These are phyloP conservation scores for Nothomitra cinnamomea DNA, from an alignment of 2,329 filamentous ascomycete species.

Conservation along the genomic window DNA sequence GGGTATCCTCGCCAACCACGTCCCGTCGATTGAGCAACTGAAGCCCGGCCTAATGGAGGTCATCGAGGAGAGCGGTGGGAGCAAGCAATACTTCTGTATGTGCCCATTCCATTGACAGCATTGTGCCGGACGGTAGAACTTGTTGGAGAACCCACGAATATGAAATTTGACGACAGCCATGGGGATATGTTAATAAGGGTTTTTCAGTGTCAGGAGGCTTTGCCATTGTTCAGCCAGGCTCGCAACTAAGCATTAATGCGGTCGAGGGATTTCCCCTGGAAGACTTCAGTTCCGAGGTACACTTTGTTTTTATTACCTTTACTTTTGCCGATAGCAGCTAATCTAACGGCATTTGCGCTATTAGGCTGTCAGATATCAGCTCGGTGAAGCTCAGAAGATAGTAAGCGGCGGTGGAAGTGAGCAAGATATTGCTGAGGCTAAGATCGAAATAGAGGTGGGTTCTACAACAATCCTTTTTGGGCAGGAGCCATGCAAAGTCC, in stretches of 20 bases:
- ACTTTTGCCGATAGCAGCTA: not conserved
- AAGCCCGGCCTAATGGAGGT: constrained; percentile 93
- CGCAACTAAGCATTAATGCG: constrained; percentile 91
- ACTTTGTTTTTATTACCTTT: constrained; percentile 9
- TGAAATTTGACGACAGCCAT: not conserved
- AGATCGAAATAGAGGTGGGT: constrained; percentile 93
- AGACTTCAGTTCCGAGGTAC: constrained; percentile 78
- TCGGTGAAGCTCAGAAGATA: constrained; percentile 91
- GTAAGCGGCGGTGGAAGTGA: constrained; percentile 80
- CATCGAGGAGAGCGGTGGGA: constrained; percentile 74
- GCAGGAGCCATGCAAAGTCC: constrained; percentile 14
- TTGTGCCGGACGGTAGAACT: not conserved
- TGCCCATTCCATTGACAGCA: constrained; percentile 15
- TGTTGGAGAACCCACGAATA: no score
- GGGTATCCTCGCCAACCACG: constrained; percentile 98
- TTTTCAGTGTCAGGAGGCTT: constrained; percentile 81
- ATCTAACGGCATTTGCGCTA: not conserved
- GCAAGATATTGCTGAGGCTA: constrained; percentile 95
- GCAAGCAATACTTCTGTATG: constrained; percentile 98
- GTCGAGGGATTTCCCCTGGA: constrained; percentile 89
- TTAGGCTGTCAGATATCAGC: constrained; percentile 67
- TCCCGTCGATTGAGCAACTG: constrained; percentile 96
- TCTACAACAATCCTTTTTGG: not conserved
- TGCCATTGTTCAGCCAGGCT: constrained; percentile 90
- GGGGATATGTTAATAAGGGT: not conserved